These are phyloP conservation scores for Talaromyces sp. DNA, from an alignment of 2,329 filamentous ascomycete species.

Conservation along the genomic window DNA sequence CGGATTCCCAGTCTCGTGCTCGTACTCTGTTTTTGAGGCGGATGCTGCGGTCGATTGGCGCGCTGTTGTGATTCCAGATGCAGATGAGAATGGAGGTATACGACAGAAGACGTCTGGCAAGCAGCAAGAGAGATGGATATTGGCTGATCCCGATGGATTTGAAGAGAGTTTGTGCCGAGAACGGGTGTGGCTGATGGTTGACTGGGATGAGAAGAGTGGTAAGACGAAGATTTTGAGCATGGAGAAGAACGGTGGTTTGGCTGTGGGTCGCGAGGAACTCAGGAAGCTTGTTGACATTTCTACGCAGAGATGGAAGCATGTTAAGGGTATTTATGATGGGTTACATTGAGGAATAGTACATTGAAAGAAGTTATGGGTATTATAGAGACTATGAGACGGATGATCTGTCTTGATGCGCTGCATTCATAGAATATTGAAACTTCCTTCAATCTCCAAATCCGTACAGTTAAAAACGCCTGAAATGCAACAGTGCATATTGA, in stretches of 20 bases:
- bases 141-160: constrained; percentile 83
- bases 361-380: neutral
- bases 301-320: constrained; percentile 60
- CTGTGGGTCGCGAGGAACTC: constrained; percentile 61
- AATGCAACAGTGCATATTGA: neutral
- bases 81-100: constrained; percentile 45
- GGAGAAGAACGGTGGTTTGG: constrained; percentile 76
- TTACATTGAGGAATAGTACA: neutral
- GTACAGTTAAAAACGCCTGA: neutral
- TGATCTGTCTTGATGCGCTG: neutral
- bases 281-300: constrained; percentile 56
- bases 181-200: constrained; percentile 75
- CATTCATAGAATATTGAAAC: neutral
- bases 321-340: constrained; percentile 39
- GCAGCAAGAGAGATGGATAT: constrained; percentile 55
- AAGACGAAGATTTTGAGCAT: constrained; percentile 58
- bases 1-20: constrained; percentile 68
- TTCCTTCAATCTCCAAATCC: neutral
- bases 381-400: neutral
- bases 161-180: constrained; percentile 84
- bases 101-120: constrained; percentile 29
- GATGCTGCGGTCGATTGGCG: constrained; percentile 39
- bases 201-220: constrained; percentile 44
- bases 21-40: constrained; percentile 71
- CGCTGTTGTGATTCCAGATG: constrained; percentile 31